A percentile compares a stretch with the other conserved stretches of the same genome.
Evolutionary conservation across 345 rosid genomes (phyloP).

Genomic region (Moricandia arvensis): DNA sequence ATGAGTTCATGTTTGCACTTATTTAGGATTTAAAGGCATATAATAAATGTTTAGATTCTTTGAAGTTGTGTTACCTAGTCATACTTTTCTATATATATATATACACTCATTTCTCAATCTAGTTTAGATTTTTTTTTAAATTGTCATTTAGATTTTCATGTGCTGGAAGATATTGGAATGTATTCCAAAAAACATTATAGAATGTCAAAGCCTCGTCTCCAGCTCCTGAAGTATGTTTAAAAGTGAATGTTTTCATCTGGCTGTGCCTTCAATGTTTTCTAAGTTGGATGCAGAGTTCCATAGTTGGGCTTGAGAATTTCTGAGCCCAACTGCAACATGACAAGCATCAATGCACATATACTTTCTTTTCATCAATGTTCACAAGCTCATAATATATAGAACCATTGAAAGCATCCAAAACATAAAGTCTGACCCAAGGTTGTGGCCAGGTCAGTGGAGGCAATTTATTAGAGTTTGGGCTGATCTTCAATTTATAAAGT

Average conservation of each 20-base stretch:
- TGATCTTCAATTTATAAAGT: conserved; percentile 27
- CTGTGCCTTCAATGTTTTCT: too few relatives aligned
- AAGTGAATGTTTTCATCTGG: too few relatives aligned
- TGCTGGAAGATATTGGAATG: not conserved
- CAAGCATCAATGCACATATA: not conserved
- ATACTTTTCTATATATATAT: not conserved
- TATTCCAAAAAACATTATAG: not conserved
- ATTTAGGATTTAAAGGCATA: not conserved
- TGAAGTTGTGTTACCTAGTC: not conserved
- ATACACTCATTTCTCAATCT: not conserved
- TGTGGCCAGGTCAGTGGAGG: not conserved
- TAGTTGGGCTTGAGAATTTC: not conserved
- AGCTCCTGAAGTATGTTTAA: not conserved
- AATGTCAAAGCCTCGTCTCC: not conserved
- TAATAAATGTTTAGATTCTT: not conserved
- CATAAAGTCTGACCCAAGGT: not conserved
- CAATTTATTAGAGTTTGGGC: too few relatives aligned
- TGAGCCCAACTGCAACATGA: not conserved
- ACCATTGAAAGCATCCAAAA: not conserved
- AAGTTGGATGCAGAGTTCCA: too few relatives aligned
- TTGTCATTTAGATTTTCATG: not conserved
- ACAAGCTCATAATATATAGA: not conserved
- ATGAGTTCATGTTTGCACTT: conserved; percentile 11
- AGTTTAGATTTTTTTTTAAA: not conserved
- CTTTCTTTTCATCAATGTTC: not conserved